phyloP scores from a whole-genome alignment of 2,329 filamentous ascomycete species.

The Monascus ruber region DNA sequence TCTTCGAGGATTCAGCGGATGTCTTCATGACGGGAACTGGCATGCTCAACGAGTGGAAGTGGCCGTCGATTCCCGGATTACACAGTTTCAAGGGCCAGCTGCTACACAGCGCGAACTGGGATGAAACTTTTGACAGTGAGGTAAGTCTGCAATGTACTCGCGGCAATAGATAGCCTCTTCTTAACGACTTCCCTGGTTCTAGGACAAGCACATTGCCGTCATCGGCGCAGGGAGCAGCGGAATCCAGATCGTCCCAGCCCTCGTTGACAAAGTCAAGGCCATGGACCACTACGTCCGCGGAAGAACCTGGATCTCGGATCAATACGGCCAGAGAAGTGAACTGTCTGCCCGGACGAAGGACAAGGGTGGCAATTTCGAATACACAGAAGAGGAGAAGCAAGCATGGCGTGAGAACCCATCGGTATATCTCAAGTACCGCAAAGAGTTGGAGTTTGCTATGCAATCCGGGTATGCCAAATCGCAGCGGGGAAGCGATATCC shows the following conservation, averaged over 20 bases:
- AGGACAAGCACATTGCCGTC: slow-evolving; percentile 15
- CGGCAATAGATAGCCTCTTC: neutral
- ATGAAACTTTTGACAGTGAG: slow-evolving; percentile 5
- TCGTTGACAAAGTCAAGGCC: slow-evolving; percentile 7
- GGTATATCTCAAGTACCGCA: slow-evolving; percentile 20
- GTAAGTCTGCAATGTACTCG: slow-evolving; percentile 3
- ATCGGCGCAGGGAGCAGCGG: slow-evolving; percentile 19
- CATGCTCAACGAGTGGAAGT: slow-evolving; percentile 13
- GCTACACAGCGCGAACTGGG: slow-evolving; percentile 12
- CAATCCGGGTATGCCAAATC: slow-evolving; percentile 13
- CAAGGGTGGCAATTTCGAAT: slow-evolving; percentile 8
- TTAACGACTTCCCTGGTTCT: neutral
- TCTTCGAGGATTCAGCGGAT: slow-evolving; percentile 12
- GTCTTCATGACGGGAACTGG: slow-evolving; percentile 25
- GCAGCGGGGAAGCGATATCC: slow-evolving; percentile 8
- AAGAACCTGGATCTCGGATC: slow-evolving; percentile 21
- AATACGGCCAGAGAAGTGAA: slow-evolving; percentile 12
- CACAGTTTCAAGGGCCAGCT: slow-evolving; percentile 9
- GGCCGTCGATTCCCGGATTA: slow-evolving; percentile 14
- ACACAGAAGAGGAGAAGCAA: slow-evolving; percentile 19
- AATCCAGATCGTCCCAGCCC: slow-evolving; percentile 26
- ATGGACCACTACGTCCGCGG: slow-evolving; percentile 22
- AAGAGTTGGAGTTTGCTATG: slow-evolving; percentile 19
- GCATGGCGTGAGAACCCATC: slow-evolving; percentile 12
- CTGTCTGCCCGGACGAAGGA: slow-evolving; percentile 4